These are phyloP conservation scores for Obba rivulosa DNA, from an alignment of 768 basidiomycete genomes.

Conservation along the genomic window DNA sequence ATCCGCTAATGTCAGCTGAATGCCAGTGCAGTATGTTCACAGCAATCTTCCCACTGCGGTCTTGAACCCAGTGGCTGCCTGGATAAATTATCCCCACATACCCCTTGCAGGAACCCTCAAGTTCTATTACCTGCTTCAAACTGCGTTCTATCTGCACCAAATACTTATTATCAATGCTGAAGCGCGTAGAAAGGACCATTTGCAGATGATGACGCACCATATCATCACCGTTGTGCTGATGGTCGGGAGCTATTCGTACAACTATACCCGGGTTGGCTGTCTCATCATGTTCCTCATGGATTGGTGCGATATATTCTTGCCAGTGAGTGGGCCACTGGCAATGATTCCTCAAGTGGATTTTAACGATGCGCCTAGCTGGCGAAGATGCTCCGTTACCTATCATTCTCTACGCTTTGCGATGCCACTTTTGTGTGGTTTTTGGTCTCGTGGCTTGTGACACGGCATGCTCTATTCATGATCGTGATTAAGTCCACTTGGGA, in stretches of 20 bases:
- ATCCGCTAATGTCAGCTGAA: constrained; percentile 4
- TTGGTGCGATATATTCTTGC: constrained; percentile 86
- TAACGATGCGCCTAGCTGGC: constrained; percentile 51
- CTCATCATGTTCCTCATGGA: constrained; percentile 93
- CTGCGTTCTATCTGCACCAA: constrained; percentile 89
- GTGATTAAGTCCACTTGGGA: constrained; percentile 65
- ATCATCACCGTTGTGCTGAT: constrained; percentile 82
- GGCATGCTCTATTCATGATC: constrained; percentile 75
- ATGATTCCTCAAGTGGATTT: background rate
- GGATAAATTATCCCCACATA: constrained; percentile 79
- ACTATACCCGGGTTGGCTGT: constrained; percentile 87
- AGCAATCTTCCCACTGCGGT: constrained; percentile 59
- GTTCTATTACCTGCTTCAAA: constrained; percentile 83
- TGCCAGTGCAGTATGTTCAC: constrained; percentile 69
- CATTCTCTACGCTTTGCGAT: constrained; percentile 59
- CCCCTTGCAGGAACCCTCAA: constrained; percentile 79
- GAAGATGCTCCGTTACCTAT: constrained; percentile 92
- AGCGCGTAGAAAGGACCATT: constrained; percentile 85
- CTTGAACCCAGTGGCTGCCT: constrained; percentile 61
- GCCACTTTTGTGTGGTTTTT: constrained; percentile 75
- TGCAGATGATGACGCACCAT: constrained; percentile 96
- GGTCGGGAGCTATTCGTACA: constrained; percentile 68
- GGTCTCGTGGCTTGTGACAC: constrained; percentile 85
- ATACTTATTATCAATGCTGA: constrained; percentile 91
- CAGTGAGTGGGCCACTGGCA: constrained; percentile 49